Evolutionary conservation across 106 monocot species (phyloP), one percentile per base, ranked within the genome.

Genomic region (Agapanthus africanus): DNA sequence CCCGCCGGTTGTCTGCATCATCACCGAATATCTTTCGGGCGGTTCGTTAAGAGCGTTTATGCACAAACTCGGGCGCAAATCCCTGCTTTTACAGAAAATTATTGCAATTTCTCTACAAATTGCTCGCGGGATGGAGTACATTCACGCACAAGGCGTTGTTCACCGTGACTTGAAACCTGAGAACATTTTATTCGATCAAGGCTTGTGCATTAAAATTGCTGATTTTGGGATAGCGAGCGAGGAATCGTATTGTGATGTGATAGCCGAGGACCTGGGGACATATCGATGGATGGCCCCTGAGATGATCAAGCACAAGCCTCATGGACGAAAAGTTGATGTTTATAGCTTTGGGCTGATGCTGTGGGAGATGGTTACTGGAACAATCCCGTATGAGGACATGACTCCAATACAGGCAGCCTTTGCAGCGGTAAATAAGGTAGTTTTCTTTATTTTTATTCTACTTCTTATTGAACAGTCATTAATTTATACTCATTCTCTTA

Each of bases 251-350:
- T 90, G 87, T 64, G 82, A 84, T 63, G 67, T 27, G 9, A 21
- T 87, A 15, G 73, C 72, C 16, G 79, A 88, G 42, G 93, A 88
- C 57, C 75, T 80, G 7, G 92, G 92, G 21, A 93, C 92, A 13
- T 93, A 83, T 47, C 77, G 92, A 1, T 93, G 88, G 83, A 93
- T 88, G 88, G 93, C 88, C 1, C 93, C 93, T 46, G 93, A 93
- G 73, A 88, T 93, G 88, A 85, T 93, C 21, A 85, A 86, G 51
- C 88, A 79, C 72, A 82, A 81, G 51, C 54, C 54, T 2, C 83
- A 86, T 60, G 80, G 88, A 0, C 76, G 75, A 19, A 93, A 86
- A 79, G 93, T 86, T 50, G 88, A 93, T 74, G 93, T 93, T 1
- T 93, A 93, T 59, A 86, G 93, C 70, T 93, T 93, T 54, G 88